These are phyloP conservation scores for Biscutella auriculata DNA, from an alignment of 441 rosid genomes.

Conservation along the genomic window DNA sequence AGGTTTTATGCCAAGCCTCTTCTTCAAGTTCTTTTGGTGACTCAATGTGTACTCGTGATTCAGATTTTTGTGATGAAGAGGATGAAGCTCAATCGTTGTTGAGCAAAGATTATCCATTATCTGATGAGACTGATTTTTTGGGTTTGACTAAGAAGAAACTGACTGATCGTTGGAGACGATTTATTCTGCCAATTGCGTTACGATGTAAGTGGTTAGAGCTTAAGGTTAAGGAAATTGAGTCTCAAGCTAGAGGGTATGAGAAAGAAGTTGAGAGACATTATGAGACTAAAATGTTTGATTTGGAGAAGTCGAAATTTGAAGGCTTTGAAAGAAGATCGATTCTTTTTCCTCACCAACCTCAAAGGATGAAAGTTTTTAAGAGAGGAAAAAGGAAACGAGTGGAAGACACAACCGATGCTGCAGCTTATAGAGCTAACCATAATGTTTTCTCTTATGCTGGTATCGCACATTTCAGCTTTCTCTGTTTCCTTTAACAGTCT, in stretches of 20 bases:
- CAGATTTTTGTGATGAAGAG: constrained; percentile 29
- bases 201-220: constrained; percentile 77
- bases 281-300: constrained; percentile 31
- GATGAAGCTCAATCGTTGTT: constrained; percentile 63
- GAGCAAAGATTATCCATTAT: constrained; percentile 14
- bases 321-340: constrained; percentile 33
- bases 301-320: constrained; percentile 27
- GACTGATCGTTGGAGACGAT: constrained; percentile 60
- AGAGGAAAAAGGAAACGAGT: constrained; percentile 63
- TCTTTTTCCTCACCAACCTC: constrained; percentile 29
- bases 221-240: constrained; percentile 40
- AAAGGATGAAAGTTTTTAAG: constrained; percentile 33
- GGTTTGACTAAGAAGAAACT: constrained; percentile 42
- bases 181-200: constrained; percentile 55
- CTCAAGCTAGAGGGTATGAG: constrained; percentile 50
- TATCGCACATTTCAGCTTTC: constrained; percentile 12
- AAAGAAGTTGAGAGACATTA: constrained; percentile 34
- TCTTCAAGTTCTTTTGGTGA: constrained; percentile 67
- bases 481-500: background rate
- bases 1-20: constrained; percentile 29
- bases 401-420: constrained; percentile 50
- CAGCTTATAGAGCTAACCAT: constrained; percentile 43
- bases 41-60: constrained; percentile 32
- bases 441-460: constrained; percentile 60
- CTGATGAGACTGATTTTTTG: constrained; percentile 11